phyloP scores from a whole-genome alignment of 495 filamentous ascomycete genomes.

The Penicillium bialowiezense region DNA sequence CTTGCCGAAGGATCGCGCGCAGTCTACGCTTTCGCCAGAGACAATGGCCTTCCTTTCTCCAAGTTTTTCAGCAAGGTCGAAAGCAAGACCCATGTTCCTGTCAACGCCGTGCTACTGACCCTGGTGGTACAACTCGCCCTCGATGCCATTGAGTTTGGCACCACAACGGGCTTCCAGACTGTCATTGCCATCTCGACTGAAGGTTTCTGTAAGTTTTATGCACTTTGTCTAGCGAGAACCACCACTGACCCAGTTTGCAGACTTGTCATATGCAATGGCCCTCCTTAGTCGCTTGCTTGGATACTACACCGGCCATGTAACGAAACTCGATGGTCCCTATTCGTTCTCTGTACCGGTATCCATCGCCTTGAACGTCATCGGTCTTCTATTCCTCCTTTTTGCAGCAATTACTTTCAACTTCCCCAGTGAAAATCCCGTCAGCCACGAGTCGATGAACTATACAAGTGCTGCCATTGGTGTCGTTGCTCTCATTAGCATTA shows the following conservation, averaged over 20 bases:
- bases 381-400: slow-evolving; percentile 52
- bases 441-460: slow-evolving; percentile 56
- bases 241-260: slow-evolving; percentile 25
- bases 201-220: slow-evolving; percentile 50
- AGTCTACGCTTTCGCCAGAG: slow-evolving; percentile 47
- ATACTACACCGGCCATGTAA: slow-evolving; percentile 41
- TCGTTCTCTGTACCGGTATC: slow-evolving; percentile 35
- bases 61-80: slow-evolving; percentile 39
- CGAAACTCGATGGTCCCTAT: slow-evolving; percentile 37
- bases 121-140: slow-evolving; percentile 51
- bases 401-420: slow-evolving; percentile 59
- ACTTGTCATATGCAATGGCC: slow-evolving; percentile 58
- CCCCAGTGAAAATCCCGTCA: slow-evolving; percentile 48
- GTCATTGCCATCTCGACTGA: slow-evolving; percentile 55
- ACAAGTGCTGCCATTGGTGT: slow-evolving; percentile 55
- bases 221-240: background rate
- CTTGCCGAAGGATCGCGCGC: slow-evolving; percentile 44
- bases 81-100: slow-evolving; percentile 39
- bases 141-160: slow-evolving; percentile 57
- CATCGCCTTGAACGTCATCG: slow-evolving; percentile 48
- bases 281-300: slow-evolving; percentile 51
- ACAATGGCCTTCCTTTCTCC: slow-evolving; percentile 48
- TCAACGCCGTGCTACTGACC: slow-evolving; percentile 49
- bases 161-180: slow-evolving; percentile 55
- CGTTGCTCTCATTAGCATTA: slow-evolving; percentile 46